These are phyloP conservation scores for Kluyveromyces lactis DNA, from an alignment of 805 yeast genomes.

Conservation along the genomic window DNA sequence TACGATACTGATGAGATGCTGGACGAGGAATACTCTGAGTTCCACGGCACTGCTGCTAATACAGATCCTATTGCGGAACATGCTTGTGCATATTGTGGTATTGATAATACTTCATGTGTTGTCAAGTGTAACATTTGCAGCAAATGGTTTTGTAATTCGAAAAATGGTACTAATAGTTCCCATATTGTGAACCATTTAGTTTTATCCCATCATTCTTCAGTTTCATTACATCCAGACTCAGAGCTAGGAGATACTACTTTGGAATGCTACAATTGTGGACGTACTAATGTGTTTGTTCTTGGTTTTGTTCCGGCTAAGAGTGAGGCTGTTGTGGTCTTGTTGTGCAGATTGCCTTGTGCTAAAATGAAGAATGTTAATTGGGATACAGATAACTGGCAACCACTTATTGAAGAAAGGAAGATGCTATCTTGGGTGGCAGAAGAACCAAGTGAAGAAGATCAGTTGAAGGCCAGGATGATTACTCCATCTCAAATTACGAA, in stretches of 20 bases:
- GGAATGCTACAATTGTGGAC: conserved; percentile 90
- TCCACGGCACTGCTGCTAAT: background rate
- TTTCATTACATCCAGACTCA: conserved; percentile 68
- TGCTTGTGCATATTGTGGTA: conserved; percentile 67
- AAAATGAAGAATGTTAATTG: conserved; percentile 67
- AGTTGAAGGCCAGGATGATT: conserved; percentile 45
- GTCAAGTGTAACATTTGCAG: conserved; percentile 70
- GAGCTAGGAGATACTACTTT: conserved; percentile 80
- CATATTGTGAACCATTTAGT: conserved; percentile 85
- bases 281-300: conserved; percentile 64
- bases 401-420: conserved; percentile 71
- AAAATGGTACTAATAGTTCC: conserved; percentile 49
- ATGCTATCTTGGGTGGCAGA: conserved; percentile 77
- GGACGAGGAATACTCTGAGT: conserved; percentile 1
- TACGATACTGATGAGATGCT: background rate
- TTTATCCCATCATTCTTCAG: conserved; percentile 64
- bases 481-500: conserved; percentile 57
- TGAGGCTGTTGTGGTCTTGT: conserved; percentile 76
- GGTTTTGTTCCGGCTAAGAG: conserved; percentile 85
- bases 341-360: conserved; percentile 86
- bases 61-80: conserved; percentile 27
- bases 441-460: conserved; percentile 57
- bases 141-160: conserved; percentile 87
- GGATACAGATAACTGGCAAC: conserved; percentile 85
- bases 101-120: conserved; percentile 53